phyloP scores from a whole-genome alignment of 345 rosid species.

The Citrus sp. region DNA sequence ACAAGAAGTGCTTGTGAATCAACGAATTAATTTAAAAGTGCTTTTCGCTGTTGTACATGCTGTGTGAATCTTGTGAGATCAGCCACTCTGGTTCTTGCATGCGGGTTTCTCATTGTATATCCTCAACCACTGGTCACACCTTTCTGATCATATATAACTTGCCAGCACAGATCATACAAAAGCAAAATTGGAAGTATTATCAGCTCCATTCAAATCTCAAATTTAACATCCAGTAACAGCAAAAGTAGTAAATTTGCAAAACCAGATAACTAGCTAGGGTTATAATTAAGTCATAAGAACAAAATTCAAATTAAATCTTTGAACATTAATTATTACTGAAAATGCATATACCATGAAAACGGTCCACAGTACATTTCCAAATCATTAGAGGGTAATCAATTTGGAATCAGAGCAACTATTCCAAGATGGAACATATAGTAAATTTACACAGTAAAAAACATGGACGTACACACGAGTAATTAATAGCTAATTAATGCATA shows the following conservation, averaged over 20 bases:
- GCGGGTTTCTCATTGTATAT: conserved; percentile 5
- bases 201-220: not conserved
- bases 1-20: conserved; percentile 8
- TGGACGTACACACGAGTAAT: not conserved
- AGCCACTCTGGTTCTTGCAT: conserved; percentile 13
- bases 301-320: not conserved
- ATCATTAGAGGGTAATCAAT: not conserved
- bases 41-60: conserved; percentile 7
- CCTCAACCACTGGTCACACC: conserved; percentile 2
- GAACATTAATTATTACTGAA: not conserved
- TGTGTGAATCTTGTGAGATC: conserved; percentile 6
- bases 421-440: not conserved
- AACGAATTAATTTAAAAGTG: conserved; percentile 4
- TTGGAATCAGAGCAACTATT: conserved; percentile 4
- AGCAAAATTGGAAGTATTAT: conserved; percentile 1
- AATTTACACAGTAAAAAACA: not conserved
- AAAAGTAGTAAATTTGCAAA: not conserved
- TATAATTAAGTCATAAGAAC: not conserved
- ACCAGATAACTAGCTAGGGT: not conserved
- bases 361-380: not conserved
- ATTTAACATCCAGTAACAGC: not conserved
- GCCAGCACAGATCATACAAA: not conserved
- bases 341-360: not conserved
- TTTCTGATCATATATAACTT: not conserved
- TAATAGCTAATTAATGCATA: not conserved